phyloP scores from a whole-genome alignment of 257 asterid genomes.

The Lavandula angustifolia region DNA sequence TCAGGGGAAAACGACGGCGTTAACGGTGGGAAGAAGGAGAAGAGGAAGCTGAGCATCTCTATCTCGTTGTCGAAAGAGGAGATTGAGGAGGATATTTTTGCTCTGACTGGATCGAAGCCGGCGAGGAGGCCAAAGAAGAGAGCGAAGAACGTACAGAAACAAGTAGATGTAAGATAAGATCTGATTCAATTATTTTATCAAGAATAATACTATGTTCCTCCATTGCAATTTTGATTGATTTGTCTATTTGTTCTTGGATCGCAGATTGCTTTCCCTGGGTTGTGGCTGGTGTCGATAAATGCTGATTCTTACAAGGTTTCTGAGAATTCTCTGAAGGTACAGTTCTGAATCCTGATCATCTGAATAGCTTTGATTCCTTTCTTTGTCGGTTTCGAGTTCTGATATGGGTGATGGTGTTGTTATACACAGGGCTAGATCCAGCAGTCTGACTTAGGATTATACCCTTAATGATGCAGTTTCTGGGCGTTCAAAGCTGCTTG shows the following conservation, averaged over 20 bases:
- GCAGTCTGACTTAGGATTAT: conserved; percentile 29
- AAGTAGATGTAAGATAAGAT: conserved; percentile 57
- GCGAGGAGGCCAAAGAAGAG: conserved; percentile 79
- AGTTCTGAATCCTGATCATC: conserved; percentile 19
- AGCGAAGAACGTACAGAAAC: conserved; percentile 54
- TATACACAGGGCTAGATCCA: conserved; percentile 56
- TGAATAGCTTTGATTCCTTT: conserved; percentile 5
- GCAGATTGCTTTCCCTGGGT: conserved; percentile 70
- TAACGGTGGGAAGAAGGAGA: conserved; percentile 47
- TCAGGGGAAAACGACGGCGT: conserved; percentile 40
- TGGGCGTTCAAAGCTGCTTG: conserved; percentile 40
- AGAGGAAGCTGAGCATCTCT: conserved; percentile 46
- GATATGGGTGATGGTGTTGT: conserved; percentile 12
- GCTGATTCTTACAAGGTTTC: conserved; percentile 70
- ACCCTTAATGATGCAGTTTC: conserved; percentile 33
- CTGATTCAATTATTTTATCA: neutral
- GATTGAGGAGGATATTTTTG: conserved; percentile 70
- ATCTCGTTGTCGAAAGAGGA: conserved; percentile 55
- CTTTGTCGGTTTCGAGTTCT: conserved; percentile 20
- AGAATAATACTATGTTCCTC: neutral
- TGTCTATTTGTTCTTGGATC: conserved; percentile 21
- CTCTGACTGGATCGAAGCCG: conserved; percentile 67
- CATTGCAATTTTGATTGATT: conserved; percentile 12
- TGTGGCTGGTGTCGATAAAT: conserved; percentile 60
- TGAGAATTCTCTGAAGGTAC: conserved; percentile 60